Evolutionary conservation across 345 rosid species (phyloP), one percentile per base, ranked within the genome.

Genomic region (Diplotaxis tenuifolia): DNA sequence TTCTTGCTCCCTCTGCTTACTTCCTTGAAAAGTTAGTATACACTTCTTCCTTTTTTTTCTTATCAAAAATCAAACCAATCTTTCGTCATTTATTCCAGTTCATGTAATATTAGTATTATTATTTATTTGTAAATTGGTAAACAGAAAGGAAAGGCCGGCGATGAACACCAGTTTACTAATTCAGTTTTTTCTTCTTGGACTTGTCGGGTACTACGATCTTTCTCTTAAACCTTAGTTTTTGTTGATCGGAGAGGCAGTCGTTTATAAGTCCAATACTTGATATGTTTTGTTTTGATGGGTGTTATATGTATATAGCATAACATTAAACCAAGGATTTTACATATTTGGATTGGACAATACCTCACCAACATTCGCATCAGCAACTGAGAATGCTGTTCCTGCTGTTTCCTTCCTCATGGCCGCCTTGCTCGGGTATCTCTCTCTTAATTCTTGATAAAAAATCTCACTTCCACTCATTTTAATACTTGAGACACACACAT

Each of bases 321-420:
- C 88, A 18, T 34, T 83, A 40, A 86, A 89, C 74, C 89, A 86
- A 84, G 86, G 82, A 53, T 82, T 86, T 62, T 86, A 89, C 84
- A 81, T 86, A 14, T 78, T 86, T 58, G 89, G 91, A 18, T 70
- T 89, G 76, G 91, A 86, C 70, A 83, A 85, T 58, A 85, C 86
- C 3, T 86, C 93, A 21, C 89, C 91, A 40, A 82, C 87, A 57
- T 82, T 88, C n/a, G 90, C 91, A 56, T 88, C 91, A 65, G 89
- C 86, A 6, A 81, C 88, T 5, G 93, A 88, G 57, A 88, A 88
- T 55, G 85, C 83, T 25, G 91, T 88, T 27, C 93, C 91, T 25
- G 90, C 91, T 55, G 83, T 86, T 62, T 84, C 94, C 19, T 88
- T 86, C 47, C 68, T 86, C 76, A 77, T 88, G 83, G 94, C 94